Percentiles rank a stretch among this genome's conserved stretches.
Evolutionary conservation across 164 flowering plant species (phyloP).

Genomic region (Stephania yunnanensis): DNA sequence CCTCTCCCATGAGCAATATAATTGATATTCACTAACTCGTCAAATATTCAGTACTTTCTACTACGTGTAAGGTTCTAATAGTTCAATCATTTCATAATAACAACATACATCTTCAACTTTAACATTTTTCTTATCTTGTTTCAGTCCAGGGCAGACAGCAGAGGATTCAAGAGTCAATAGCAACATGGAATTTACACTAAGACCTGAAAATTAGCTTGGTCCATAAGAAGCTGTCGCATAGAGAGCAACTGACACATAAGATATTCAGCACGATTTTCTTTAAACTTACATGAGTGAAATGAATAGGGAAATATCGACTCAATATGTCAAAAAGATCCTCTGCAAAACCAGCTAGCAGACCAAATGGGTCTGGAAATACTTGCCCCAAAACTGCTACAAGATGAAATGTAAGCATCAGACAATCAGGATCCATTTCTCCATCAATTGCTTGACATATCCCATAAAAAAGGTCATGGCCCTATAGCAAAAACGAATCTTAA

Average conservation of each 20-base stretch:
- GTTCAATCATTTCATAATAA: not conserved
- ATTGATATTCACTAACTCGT: not conserved
- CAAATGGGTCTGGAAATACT: slow-evolving; percentile 63
- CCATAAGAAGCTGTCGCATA: not conserved
- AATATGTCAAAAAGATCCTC: slow-evolving; percentile 68
- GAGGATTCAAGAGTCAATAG: not conserved
- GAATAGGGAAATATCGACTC: slow-evolving; percentile 86
- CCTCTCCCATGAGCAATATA: not conserved
- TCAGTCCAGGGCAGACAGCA: not conserved
- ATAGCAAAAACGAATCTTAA: slow-evolving; percentile 13
- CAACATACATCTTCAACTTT: not conserved
- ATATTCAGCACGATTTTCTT: not conserved
- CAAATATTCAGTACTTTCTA: not conserved
- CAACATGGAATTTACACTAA: not conserved
- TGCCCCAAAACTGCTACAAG: slow-evolving; percentile 55
- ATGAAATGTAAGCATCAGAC: slow-evolving; percentile 71
- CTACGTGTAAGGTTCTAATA: not conserved
- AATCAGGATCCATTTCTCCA: slow-evolving; percentile 88
- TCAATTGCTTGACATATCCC: slow-evolving; percentile 86
- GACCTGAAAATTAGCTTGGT: not conserved
- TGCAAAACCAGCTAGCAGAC: slow-evolving; percentile 51
- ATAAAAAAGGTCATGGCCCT: slow-evolving; percentile 75
- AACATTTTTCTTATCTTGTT: not conserved
- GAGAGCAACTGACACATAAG: not conserved
- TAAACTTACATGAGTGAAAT: slow-evolving; percentile 87